These are phyloP conservation scores for Blastobotrys petasosporus DNA, from an alignment of 1,139 yeast genomes.

Conservation along the genomic window DNA sequence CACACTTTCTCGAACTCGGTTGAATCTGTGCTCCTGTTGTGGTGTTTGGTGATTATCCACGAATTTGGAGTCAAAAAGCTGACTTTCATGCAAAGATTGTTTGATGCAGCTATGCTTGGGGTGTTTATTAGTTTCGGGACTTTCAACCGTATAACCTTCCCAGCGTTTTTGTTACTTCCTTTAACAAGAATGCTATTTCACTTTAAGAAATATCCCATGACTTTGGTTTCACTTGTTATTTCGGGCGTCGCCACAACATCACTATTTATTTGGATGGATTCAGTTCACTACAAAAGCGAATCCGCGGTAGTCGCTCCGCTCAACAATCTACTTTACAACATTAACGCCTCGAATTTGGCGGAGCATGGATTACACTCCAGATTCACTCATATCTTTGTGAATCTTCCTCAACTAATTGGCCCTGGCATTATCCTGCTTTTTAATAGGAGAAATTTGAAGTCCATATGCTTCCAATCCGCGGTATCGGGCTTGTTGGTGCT, in stretches of 20 bases:
- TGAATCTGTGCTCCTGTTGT: constrained; percentile 65
- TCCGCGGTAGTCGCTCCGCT: constrained; percentile 58
- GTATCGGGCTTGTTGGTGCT: constrained; percentile 56
- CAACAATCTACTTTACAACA: constrained; percentile 71
- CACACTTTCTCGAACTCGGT: constrained; percentile 85
- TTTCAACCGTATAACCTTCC: constrained; percentile 81
- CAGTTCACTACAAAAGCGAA: constrained; percentile 31
- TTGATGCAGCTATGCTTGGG: constrained; percentile 44
- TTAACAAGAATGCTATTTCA: constrained; percentile 23
- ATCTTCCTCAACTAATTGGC: constrained; percentile 76
- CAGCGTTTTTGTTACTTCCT: constrained; percentile 68
- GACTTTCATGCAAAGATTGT: constrained; percentile 25
- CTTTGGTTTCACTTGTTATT: constrained; percentile 25
- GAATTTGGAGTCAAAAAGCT: constrained; percentile 29
- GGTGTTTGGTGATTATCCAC: constrained; percentile 43
- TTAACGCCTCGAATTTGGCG: constrained; percentile 52
- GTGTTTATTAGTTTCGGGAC: constrained; percentile 55
- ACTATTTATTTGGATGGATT: constrained; percentile 50
- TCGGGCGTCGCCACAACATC: constrained; percentile 32
- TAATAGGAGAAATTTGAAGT: constrained; percentile 23
- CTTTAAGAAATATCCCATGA: constrained; percentile 24
- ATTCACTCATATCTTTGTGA: constrained; percentile 66
- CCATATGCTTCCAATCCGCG: constrained; percentile 46
- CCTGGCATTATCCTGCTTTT: constrained; percentile 54
- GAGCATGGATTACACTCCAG: constrained; percentile 80